These are phyloP conservation scores for Colletotrichum endophyticum DNA, from an alignment of 2,329 filamentous ascomycete species.

Conservation along the genomic window DNA sequence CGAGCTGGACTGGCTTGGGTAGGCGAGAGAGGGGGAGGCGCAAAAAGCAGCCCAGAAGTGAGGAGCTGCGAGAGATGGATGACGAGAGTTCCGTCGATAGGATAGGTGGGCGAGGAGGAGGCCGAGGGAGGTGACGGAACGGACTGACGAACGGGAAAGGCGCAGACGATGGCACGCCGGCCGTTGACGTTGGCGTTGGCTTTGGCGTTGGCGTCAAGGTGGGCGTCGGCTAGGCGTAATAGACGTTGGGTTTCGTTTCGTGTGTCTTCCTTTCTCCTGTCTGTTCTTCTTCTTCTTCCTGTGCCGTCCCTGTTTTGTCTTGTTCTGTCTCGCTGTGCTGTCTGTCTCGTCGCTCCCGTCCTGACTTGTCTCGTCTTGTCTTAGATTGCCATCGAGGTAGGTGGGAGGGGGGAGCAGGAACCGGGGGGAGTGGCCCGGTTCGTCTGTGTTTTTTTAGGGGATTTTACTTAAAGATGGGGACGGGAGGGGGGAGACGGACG, in stretches of 20 bases:
- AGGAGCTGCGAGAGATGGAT: neutral
- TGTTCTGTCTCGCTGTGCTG: neutral
- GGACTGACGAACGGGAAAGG: neutral
- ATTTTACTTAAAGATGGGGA: neutral
- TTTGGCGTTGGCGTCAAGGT: neutral
- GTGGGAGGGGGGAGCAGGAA: neutral
- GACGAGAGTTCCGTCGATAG: neutral
- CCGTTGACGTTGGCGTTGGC: neutral
- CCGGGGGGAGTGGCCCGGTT: neutral
- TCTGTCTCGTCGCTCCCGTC: neutral
- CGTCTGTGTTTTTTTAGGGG: neutral
- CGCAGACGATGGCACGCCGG: neutral
- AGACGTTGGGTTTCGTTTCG: neutral
- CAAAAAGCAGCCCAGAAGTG: neutral
- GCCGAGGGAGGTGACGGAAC: neutral
- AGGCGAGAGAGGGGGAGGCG: neutral
- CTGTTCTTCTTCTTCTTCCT: neutral
- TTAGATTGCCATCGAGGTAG: neutral
- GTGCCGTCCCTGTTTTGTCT: neutral
- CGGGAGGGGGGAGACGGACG: neutral
- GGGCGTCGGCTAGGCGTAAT: neutral
- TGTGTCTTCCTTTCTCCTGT: neutral
- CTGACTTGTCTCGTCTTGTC: conserved; percentile 7
- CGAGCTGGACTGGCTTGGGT: neutral
- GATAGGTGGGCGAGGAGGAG: neutral